Conservation (phyloP, 2,329 filamentous ascomycete genomes). For the Claviceps africana region DNA sequence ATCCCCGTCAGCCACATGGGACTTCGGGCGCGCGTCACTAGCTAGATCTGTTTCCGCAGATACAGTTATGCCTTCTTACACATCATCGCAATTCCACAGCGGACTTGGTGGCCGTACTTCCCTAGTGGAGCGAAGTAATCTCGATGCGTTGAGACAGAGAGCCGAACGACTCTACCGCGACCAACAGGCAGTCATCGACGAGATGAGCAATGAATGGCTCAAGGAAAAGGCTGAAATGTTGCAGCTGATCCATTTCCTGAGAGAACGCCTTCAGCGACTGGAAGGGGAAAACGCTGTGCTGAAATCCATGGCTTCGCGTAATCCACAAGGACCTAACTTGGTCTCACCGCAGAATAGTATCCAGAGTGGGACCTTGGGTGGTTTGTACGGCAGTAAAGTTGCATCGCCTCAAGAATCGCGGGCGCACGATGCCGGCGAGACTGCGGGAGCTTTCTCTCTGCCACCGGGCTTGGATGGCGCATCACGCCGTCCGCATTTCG, state of each 20-base stretch:
- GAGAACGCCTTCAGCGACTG: constrained; percentile 22
- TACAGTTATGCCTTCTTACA: constrained; percentile 17
- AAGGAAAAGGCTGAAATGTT: constrained; percentile 28
- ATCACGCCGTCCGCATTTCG: constrained; percentile 20
- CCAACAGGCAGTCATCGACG: constrained; percentile 39
- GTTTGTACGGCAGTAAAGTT: constrained; percentile 6
- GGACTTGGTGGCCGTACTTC: constrained; percentile 26
- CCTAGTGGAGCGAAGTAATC: constrained; percentile 28
- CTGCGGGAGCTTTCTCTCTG: constrained; percentile 13
- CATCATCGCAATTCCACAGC: constrained; percentile 22
- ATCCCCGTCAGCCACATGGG: constrained; percentile 4
- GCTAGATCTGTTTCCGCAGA: constrained; percentile 18
- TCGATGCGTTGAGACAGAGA: constrained; percentile 38
- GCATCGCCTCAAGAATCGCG: constrained; percentile 10
- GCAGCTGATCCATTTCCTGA: constrained; percentile 27
- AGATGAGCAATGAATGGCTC: constrained; percentile 33
- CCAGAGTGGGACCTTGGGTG: constrained; percentile 13
- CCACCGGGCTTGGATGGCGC: constrained; percentile 22
- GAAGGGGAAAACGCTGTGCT: constrained; percentile 24
- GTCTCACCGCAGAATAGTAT: constrained; percentile 18
- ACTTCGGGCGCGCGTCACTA: constrained; percentile 11
- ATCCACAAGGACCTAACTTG: constrained; percentile 16
- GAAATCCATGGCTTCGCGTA: constrained; percentile 16
- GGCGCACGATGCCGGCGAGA: constrained; percentile 9
- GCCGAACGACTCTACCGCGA: constrained; percentile 43